Evolutionary conservation across 192 early-diverging fungal species (phyloP), one percentile per base, ranked within the genome.

Genomic region (Globomyces pollinis-pini): DNA sequence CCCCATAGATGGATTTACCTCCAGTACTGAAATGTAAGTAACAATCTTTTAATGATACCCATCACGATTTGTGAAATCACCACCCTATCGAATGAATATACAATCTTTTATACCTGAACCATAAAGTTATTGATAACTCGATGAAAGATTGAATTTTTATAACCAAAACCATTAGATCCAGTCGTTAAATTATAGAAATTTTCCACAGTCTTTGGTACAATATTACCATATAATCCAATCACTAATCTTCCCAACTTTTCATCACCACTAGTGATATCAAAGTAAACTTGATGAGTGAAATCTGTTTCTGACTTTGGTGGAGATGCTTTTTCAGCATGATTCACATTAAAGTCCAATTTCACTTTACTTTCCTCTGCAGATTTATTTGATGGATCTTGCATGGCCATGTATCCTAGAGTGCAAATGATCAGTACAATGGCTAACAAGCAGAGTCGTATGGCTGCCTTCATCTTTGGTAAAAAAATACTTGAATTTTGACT

Each of bases 181-280:
- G 31, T 23, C 34, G 47, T 43, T 45, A 49, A 47, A 28, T 63
- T 20, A 33, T 31, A 50, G 64, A 80, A 77, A 71, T 76, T 81
- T 56, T 80, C 64, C 44, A 55, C 64, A 13, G 71, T 77, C 41
- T 64, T 60, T 9, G 81, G 81, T 31, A 72, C 44, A 61, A 78
- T 72, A n/a, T 87, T 71, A 24, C 86, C 87, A 56, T 74, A 91
- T 45, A 91, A 73, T 15, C 86, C 86, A 36, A 90, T 78, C 28
- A 83, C 77, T 52, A 89, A 71, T 35, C 77, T 67, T 31, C 81
- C 88, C n/a, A 88, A 72, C 42, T 74, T 55, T 60, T 86, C 62
- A 75, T 81, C 80, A 54, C 85, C 91, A 58, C 90, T 86, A 63
- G 79, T 71, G 36, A 97, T 84, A 62, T 95, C 91, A 67, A 97